These are phyloP conservation scores for Tuber melanosporum DNA, from an alignment of 495 filamentous ascomycete species.

Conservation along the genomic window DNA sequence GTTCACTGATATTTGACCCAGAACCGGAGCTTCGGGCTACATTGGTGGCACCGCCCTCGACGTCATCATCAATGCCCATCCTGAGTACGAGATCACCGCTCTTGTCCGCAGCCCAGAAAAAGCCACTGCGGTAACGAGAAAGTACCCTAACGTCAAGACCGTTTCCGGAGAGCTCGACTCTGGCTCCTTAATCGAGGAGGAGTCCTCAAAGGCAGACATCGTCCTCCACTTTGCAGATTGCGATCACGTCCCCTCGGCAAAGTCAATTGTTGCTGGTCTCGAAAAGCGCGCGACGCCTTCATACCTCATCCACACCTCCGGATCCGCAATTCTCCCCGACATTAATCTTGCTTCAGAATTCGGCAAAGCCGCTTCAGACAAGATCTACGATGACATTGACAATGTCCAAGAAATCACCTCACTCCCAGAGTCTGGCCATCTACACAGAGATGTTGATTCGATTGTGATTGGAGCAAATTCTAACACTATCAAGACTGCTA, in stretches of 20 bases:
- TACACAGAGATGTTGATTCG: constrained; percentile 58
- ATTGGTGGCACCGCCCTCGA: constrained; percentile 51
- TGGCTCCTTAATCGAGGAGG: constrained; percentile 48
- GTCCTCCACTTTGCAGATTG: constrained; percentile 54
- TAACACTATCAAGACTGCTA: constrained; percentile 51
- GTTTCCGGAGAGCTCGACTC: constrained; percentile 53
- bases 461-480: constrained; percentile 50
- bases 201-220: constrained; percentile 54
- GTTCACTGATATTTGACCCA: constrained; percentile 16
- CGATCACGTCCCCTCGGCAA: constrained; percentile 50
- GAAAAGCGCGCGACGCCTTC: constrained; percentile 27
- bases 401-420: constrained; percentile 49
- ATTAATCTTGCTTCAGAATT: constrained; percentile 41
- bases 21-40: constrained; percentile 50
- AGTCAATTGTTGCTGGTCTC: constrained; percentile 49
- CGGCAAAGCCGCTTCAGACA: constrained; percentile 49
- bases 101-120: constrained; percentile 46
- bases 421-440: constrained; percentile 50
- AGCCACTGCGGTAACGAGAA: constrained; percentile 11
- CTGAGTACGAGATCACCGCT: constrained; percentile 46
- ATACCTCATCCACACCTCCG: constrained; percentile 57
- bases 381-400: constrained; percentile 58
- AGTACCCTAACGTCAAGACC: constrained; percentile 51
- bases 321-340: constrained; percentile 52
- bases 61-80: constrained; percentile 44